A percentile compares a stretch with the other conserved stretches of the same genome.
phyloP scores from a whole-genome alignment of 257 asterid genomes.

The Solanum clarkiae region DNA sequence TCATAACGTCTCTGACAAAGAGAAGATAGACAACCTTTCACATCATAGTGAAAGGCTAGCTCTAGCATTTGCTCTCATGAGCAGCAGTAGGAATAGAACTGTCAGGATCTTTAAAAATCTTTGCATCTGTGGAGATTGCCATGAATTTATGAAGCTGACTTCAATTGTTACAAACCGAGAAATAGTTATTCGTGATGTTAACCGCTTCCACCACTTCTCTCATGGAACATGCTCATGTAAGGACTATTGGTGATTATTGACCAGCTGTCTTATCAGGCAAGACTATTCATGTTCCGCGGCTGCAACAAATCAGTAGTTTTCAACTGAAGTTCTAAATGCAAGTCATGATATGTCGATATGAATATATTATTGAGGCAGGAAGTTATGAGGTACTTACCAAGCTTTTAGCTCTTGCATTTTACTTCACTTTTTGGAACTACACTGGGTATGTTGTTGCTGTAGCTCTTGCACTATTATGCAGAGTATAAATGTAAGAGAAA shows the following conservation, averaged over 20 bases:
- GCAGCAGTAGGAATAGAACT: conserved; percentile 15
- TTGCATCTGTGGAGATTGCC: conserved; percentile 84
- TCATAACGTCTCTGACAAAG: conserved; percentile 41
- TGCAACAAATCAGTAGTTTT: background rate
- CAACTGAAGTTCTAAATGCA: background rate
- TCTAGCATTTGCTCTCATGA: conserved; percentile 58
- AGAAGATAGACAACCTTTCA: conserved; percentile 42
- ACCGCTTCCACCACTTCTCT: conserved; percentile 59
- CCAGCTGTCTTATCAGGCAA: background rate
- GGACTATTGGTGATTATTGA: conserved; percentile 56
- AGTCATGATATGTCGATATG: background rate
- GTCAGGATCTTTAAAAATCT: conserved; percentile 76
- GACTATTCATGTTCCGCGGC: background rate
- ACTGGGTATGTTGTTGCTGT: background rate
- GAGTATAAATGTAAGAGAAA: background rate
- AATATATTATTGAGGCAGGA: background rate
- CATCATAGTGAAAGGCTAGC: conserved; percentile 90
- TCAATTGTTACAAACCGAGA: conserved; percentile 39
- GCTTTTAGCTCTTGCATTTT: background rate
- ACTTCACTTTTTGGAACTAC: background rate
- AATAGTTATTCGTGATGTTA: conserved; percentile 55
- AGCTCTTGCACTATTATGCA: background rate
- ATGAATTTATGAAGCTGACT: conserved; percentile 65
- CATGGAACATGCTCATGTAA: conserved; percentile 63
- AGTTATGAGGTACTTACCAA: background rate